Base-by-base conservation (phyloP, 257 asterid genomes). In the Ehretia macrophylla region DNA sequence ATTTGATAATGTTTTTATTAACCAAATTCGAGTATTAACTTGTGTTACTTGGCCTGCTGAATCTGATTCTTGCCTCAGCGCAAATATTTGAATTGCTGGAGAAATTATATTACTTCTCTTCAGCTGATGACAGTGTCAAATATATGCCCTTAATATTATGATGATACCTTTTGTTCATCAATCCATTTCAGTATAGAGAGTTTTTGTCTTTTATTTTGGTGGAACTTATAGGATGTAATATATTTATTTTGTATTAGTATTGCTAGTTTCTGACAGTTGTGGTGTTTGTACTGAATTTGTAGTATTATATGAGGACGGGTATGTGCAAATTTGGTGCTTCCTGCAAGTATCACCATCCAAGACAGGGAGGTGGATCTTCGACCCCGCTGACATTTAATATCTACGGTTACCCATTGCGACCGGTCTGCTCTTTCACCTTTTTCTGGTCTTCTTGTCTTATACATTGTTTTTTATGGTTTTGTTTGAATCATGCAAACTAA, bases 301-400 rank as follows among this genome's bases (percentile, higher is more conserved):
- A 85, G 91, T 81, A 82, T 78, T 82, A 75, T 71, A 82, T 77
- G 86, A 83, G 77, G 73, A 82, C 87, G 45, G 85, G 91, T 47
- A 77, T 59, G 75, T 87, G 96, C 66, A 85, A 82, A 77, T 87
- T 71, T 65, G 96, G 94, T 68, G 68, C 73, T 54, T 82, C 91
- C 71, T 87, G 94, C 87, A 87, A 84, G 73, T 87, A 84, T 62
- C 78, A 87, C 77, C 96, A 87, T 74, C 96, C 96, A 32, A 85
- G 75, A 69, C 80, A 68, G 21, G 87, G 85, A 79, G 65, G 65
- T 59, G 87, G 84, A 53, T 72, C 84, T 64, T 61, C 88, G 32
- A 66, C 74, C 56, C 82, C 75, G 3, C 69, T 75, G 65, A 54
- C 70, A n/a, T 77, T 69, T 22, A 64, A 51, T 62, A 59, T 64